phyloP scores from a whole-genome alignment of 108 stramenopile genomes.

The Pseudonitzschia delicatissima region DNA sequence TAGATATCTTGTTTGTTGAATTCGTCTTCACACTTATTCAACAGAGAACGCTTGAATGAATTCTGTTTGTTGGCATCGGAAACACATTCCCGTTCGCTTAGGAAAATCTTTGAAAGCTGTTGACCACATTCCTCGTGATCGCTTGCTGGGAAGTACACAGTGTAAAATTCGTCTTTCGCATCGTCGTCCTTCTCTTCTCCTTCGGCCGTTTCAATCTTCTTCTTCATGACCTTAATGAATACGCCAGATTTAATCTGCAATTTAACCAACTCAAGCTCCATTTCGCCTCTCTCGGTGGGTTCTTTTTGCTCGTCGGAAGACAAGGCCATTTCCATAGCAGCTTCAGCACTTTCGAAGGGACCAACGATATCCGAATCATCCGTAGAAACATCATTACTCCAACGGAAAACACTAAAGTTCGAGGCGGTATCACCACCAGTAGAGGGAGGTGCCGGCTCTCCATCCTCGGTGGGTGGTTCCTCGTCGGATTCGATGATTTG shows the following conservation, averaged over 20 bases:
- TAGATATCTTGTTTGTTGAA: slow-evolving; percentile 85
- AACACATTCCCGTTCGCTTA: slow-evolving; percentile 61
- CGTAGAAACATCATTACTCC: slow-evolving; percentile 78
- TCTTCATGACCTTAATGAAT: slow-evolving; percentile 80
- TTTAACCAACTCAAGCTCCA: slow-evolving; percentile 71
- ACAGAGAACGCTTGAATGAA: slow-evolving; percentile 80
- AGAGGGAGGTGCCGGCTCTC: slow-evolving; percentile 35
- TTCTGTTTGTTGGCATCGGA: slow-evolving; percentile 77
- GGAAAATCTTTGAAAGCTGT: slow-evolving; percentile 73
- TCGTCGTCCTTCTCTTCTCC: slow-evolving; percentile 26
- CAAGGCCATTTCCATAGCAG: slow-evolving; percentile 59
- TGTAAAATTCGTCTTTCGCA: slow-evolving; percentile 45
- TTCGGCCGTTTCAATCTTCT: slow-evolving; percentile 14
- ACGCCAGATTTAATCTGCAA: slow-evolving; percentile 59
- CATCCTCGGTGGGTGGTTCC: slow-evolving; percentile 68
- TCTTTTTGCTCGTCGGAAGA: slow-evolving; percentile 39
- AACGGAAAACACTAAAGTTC: slow-evolving; percentile 54
- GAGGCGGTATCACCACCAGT: slow-evolving; percentile 28
- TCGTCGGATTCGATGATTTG: slow-evolving; percentile 82
- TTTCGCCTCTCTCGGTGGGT: slow-evolving; percentile 58
- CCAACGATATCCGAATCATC: slow-evolving; percentile 77
- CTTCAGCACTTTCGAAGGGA: slow-evolving; percentile 55
- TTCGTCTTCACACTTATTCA: slow-evolving; percentile 91
- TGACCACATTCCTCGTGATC: slow-evolving; percentile 77
- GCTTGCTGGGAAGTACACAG: slow-evolving; percentile 68